Base-by-base conservation (phyloP, 129 eudicot genomes). In the Rutidosis leptorrhynchoides region DNA sequence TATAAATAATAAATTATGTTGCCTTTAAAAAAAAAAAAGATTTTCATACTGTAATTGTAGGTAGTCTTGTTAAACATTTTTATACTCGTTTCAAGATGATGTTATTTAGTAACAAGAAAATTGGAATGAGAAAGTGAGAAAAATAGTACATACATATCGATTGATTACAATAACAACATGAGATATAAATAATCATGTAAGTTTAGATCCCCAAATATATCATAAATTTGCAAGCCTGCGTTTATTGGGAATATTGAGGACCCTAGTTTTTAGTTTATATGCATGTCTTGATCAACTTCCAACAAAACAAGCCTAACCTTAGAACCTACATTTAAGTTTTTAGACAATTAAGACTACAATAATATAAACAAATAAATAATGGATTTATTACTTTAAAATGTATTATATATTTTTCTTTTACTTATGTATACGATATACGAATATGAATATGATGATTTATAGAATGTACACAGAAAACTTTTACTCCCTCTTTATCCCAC, bases 301-400 rank as follows among this genome's bases (percentile, higher is more conserved):
- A 63, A 63, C 64, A 63, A 72, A 63, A 72, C 77, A 61, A 49
- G 62, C 76, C 69, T 71, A 62, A 62, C 55, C 77, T 64, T 72
- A 72, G 52, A 52, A 52, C 70, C 77, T 72, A 72, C 51, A 35
- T 7, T 15, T 48, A 56, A 51, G 23, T 58, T 58, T 6, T 17
- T 19, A 27, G 33, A 48, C 25, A 40, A 35, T 35, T 35, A 46
- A 46, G 6, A 23, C 24, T 0, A 21, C 58, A 17, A 16, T 0
- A 17, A 21, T 8, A 4, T 6, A 65, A 16, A 10, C 17, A 43
- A 65, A 23, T 28, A 25, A 63, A 24, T 10, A 10, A 21, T n/a
- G n/a, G n/a, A n/a, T n/a, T n/a, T n/a, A n/a, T n/a, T n/a, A n/a
- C n/a, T n/a, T n/a, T n/a, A n/a, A n/a, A n/a, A n/a, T n/a, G n/a